These are phyloP conservation scores for Chlorella sp. DNA, from an alignment of 139 green algal species.

Conservation along the genomic window DNA sequence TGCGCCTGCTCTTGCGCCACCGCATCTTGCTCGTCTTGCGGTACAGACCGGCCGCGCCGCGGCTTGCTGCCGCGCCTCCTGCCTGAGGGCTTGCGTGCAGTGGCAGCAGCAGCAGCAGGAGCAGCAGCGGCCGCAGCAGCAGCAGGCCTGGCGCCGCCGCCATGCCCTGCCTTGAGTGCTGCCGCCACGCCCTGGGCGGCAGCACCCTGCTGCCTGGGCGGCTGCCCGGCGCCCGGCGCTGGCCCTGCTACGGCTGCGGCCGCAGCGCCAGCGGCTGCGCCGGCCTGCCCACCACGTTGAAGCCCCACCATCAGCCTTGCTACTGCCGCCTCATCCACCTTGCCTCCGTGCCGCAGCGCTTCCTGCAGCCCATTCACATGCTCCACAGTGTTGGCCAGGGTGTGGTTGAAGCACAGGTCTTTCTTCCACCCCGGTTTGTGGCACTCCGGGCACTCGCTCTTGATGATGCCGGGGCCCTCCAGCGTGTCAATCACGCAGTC, in stretches of 20 bases:
- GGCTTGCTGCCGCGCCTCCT: background rate
- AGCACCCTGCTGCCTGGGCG: background rate
- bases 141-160: background rate
- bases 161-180: too few relatives aligned
- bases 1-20: background rate
- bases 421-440: constrained; percentile 69
- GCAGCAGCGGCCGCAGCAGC: background rate
- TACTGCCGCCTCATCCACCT: background rate
- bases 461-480: constrained; percentile 69
- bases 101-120: background rate
- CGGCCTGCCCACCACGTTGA: background rate
- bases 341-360: background rate
- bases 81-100: background rate
- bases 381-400: constrained; percentile 24
- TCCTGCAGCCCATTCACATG: background rate
- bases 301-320: background rate
- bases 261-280: background rate
- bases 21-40: background rate
- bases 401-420: constrained; percentile 58
- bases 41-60: background rate
- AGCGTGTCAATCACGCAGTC: constrained; percentile 63
- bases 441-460: constrained; percentile 69
- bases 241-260: background rate
- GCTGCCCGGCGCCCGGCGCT: background rate
- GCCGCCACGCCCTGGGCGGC: background rate